Conservation (phyloP, 2,329 filamentous ascomycete species). For the Blastomyces silverae region DNA sequence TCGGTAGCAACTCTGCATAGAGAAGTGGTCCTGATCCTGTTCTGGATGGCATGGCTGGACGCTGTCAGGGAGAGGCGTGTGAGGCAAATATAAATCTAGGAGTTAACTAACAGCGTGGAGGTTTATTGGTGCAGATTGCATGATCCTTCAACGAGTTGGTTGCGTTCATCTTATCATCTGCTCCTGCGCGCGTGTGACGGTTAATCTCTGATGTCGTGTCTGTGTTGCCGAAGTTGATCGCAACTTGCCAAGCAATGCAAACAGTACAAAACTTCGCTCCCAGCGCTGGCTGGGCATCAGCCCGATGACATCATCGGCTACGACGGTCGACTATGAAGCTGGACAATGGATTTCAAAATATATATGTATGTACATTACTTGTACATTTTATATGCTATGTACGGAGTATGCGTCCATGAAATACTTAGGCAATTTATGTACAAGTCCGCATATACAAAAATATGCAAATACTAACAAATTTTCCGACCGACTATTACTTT, state of each 20-base stretch:
- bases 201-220: background rate
- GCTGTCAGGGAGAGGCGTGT: background rate
- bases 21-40: constrained; percentile 34
- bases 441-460: background rate
- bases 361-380: too few species aligned
- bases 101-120: background rate
- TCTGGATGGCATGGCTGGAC: constrained; percentile 11
- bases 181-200: background rate
- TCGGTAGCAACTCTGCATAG: constrained; percentile 55
- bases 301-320: background rate
- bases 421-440: background rate
- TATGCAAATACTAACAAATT: background rate
- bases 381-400: too few species aligned
- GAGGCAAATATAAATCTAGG: background rate
- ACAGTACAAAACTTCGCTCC: background rate
- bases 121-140: background rate
- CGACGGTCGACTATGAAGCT: too few species aligned
- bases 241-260: background rate
- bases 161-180: background rate
- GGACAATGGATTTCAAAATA: too few species aligned
- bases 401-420: background rate
- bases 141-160: background rate
- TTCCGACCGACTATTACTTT: background rate
- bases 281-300: too few species aligned
- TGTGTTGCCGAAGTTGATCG: background rate